Conservation (phyloP, 352 stramenopile genomes). For the Phytophthora hibernalis region DNA sequence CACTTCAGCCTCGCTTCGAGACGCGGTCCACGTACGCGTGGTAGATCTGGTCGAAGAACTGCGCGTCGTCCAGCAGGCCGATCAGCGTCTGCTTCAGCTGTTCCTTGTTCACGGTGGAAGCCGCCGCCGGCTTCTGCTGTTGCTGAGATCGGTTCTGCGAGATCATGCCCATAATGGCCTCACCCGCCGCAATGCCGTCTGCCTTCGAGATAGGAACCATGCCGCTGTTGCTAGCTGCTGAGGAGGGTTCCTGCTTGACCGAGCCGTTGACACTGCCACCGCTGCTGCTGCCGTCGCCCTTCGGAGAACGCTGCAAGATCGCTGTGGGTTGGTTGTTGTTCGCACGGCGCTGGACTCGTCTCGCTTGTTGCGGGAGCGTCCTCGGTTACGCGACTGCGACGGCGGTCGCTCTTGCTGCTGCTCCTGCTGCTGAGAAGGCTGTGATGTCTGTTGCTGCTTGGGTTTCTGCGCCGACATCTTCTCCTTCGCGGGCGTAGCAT, state of each 20-base stretch:
- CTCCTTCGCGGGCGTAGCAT: constrained; percentile 29
- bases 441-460: constrained; percentile 44
- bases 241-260: constrained; percentile 32
- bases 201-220: constrained; percentile 80
- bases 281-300: constrained; percentile 44
- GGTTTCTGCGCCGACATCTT: constrained; percentile 24
- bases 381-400: constrained; percentile 47
- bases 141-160: constrained; percentile 50
- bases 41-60: constrained; percentile 92
- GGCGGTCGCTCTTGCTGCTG: constrained; percentile 32
- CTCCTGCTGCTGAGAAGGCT: constrained; percentile 43
- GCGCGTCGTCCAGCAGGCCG: constrained; percentile 74
- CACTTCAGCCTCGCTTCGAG: constrained; percentile 50
- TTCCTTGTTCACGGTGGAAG: constrained; percentile 75
- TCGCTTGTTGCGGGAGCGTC: constrained; percentile 63
- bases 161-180: constrained; percentile 88
- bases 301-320: constrained; percentile 72
- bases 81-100: constrained; percentile 89
- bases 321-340: constrained; percentile 48
- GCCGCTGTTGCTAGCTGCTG: constrained; percentile 30
- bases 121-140: constrained; percentile 35
- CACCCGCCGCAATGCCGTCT: constrained; percentile 81
- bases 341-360: constrained; percentile 49
- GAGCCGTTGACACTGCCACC: constrained; percentile 34
- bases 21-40: constrained; percentile 82